phyloP scores from a whole-genome alignment of 805 yeast species.

The Candida maesae region DNA sequence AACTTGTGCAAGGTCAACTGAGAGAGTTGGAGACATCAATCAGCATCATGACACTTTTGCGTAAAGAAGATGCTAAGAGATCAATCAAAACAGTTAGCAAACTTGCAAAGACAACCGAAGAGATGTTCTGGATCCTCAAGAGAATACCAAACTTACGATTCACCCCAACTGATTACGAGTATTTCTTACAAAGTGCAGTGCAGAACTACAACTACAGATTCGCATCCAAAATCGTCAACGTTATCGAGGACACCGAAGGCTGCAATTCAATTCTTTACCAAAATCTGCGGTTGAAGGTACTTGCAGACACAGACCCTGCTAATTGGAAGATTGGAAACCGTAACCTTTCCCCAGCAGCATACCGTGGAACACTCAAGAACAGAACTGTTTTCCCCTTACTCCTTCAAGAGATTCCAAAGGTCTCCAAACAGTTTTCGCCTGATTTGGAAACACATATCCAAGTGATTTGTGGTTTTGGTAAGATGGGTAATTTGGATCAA shows the following conservation, averaged over 20 bases:
- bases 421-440: conserved; percentile 9
- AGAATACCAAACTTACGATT: conserved; percentile 5
- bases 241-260: conserved; percentile 1
- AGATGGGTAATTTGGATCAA: conserved; percentile 16
- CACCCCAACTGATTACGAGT: conserved; percentile 8
- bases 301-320: conserved; percentile 19
- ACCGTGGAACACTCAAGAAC: conserved; percentile 10
- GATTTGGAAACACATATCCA: conserved; percentile 21
- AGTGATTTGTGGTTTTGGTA: conserved; percentile 22
- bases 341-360: conserved; percentile 7
- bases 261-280: conserved; percentile 14
- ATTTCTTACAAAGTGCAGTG: conserved; percentile 2
- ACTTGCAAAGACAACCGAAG: not conserved
- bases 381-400: conserved; percentile 10
- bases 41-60: conserved; percentile 4
- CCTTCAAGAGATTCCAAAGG: conserved; percentile 6
- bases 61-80: not conserved
- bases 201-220: conserved; percentile 5
- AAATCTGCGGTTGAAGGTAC: conserved; percentile 15
- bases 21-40: not conserved
- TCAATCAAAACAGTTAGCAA: not conserved
- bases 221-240: conserved; percentile 11
- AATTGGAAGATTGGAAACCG: conserved; percentile 11
- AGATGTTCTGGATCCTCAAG: conserved; percentile 4
- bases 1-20: conserved; percentile 5